Conservation (phyloP, 371 early-diverging fungal genomes). For the Mucor velutinosus region DNA sequence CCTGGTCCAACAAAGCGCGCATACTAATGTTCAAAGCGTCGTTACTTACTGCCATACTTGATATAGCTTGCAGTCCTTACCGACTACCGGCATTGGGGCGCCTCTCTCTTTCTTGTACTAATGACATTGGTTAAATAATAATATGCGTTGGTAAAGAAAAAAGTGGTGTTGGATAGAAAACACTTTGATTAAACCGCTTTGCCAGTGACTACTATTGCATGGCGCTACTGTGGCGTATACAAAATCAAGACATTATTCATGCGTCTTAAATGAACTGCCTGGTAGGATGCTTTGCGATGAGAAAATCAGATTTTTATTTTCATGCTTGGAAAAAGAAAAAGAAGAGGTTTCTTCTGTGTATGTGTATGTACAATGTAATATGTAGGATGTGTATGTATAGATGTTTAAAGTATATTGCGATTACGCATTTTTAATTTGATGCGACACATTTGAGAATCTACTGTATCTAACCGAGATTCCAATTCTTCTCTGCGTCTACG, state of each 20-base stretch:
- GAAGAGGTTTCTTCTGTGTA: too few species aligned
- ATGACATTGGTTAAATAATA: conserved; percentile 31
- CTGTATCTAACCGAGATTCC: conserved; percentile 52
- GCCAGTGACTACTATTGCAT: background rate
- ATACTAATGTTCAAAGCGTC: conserved; percentile 27
- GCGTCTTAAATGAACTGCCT: too few species aligned
- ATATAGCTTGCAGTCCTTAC: conserved; percentile 26
- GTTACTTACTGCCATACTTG: background rate
- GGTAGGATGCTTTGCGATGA: too few species aligned
- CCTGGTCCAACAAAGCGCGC: conserved; percentile 57
- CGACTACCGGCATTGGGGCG: conserved; percentile 65
- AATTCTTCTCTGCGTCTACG: conserved; percentile 59
- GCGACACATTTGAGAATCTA: conserved; percentile 49
- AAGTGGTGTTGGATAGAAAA: background rate
- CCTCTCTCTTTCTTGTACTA: conserved; percentile 53
- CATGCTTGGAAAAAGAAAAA: background rate
- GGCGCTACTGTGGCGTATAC: background rate
- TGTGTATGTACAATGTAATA: background rate
- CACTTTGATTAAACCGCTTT: too few species aligned
- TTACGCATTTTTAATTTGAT: conserved; percentile 39
- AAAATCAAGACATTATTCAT: too few species aligned
- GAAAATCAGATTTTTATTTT: background rate
- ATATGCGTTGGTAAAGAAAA: background rate
- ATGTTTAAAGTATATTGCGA: conserved; percentile 18
- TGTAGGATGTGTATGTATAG: background rate